These are phyloP conservation scores for Dendrobium catenatum DNA, from an alignment of 106 monocot genomes.

Conservation along the genomic window DNA sequence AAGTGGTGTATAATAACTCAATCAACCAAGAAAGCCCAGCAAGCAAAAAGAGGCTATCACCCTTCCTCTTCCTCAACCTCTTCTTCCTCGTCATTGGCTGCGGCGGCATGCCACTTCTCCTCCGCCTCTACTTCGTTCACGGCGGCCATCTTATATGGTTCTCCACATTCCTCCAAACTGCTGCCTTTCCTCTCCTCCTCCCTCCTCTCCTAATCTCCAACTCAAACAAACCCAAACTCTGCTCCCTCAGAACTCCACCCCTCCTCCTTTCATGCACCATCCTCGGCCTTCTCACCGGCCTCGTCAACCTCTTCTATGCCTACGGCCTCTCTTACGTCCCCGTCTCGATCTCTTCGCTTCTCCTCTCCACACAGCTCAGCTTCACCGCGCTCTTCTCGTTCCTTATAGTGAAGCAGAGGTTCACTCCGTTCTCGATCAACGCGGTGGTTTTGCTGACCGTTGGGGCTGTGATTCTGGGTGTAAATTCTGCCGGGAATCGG, in stretches of 20 bases:
- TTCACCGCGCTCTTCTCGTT: constrained; percentile 10
- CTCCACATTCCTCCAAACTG: constrained; percentile 5
- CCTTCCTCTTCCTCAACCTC: constrained; percentile 5
- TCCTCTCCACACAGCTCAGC: constrained; percentile 6
- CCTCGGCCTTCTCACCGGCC: not conserved
- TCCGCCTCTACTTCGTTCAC: constrained; percentile 10
- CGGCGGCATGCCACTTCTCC: not conserved
- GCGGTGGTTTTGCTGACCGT: constrained; percentile 13
- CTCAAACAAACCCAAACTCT: not conserved
- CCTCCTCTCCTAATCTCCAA: not conserved
- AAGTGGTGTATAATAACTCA: not conserved
- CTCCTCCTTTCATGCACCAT: constrained; percentile 1
- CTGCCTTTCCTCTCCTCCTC: constrained; percentile 6
- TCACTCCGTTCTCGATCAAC: constrained; percentile 21
- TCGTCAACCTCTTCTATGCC: constrained; percentile 7
- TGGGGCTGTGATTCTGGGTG: constrained; percentile 14
- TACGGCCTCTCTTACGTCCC: constrained; percentile 8
- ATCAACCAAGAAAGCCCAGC: not conserved
- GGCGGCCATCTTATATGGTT: not conserved
- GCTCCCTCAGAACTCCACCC: not conserved
- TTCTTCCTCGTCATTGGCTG: constrained; percentile 6
- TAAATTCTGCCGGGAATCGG: constrained; percentile 6
- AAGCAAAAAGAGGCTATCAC: not conserved
- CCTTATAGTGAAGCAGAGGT: constrained; percentile 19
- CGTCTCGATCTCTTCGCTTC: constrained; percentile 8